Percentiles rank a stretch among this genome's conserved stretches.
These are phyloP conservation scores for Sugiyamaella pinicola DNA, from an alignment of 1,139 yeast species.

Conservation along the genomic window DNA sequence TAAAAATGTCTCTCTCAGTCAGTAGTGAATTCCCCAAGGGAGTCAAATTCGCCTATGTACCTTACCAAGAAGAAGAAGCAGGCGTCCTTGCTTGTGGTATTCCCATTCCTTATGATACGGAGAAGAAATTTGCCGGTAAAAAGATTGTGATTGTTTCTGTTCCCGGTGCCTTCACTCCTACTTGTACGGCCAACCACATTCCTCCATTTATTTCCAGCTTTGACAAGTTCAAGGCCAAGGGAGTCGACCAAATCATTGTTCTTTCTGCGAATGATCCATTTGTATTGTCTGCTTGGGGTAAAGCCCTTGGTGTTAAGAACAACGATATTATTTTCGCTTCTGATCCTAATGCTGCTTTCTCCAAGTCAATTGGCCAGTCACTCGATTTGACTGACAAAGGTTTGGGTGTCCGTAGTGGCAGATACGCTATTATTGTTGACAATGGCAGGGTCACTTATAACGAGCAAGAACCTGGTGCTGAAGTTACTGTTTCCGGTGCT, in stretches of 20 bases:
- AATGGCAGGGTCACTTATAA: constrained; percentile 65
- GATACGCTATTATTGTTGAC: constrained; percentile 72
- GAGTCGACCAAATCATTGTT: constrained; percentile 71
- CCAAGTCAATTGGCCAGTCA: constrained; percentile 62
- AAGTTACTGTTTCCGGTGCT: constrained; percentile 64
- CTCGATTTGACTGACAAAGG: constrained; percentile 60
- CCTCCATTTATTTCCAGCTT: constrained; percentile 67
- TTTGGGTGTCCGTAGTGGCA: constrained; percentile 63
- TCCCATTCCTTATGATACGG: constrained; percentile 56
- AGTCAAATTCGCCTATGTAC: constrained; percentile 58
- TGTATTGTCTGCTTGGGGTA: constrained; percentile 79
- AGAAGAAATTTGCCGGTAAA: constrained; percentile 52
- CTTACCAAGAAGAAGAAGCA: constrained; percentile 51
- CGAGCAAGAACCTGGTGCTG: constrained; percentile 64
- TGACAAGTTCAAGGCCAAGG: constrained; percentile 61
- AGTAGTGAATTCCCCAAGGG: constrained; percentile 53
- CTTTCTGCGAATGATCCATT: constrained; percentile 82
- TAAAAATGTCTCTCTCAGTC: constrained; percentile 27
- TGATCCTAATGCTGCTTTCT: constrained; percentile 68
- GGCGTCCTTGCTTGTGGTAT: constrained; percentile 54
- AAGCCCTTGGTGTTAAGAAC: constrained; percentile 59
- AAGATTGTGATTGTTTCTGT: constrained; percentile 74
- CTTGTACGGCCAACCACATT: constrained; percentile 79
- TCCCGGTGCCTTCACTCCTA: constrained; percentile 92
- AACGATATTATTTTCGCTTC: constrained; percentile 62